Evolutionary conservation across 352 stramenopile species (phyloP).

Genomic region (Globisporangium uncinulatum): DNA sequence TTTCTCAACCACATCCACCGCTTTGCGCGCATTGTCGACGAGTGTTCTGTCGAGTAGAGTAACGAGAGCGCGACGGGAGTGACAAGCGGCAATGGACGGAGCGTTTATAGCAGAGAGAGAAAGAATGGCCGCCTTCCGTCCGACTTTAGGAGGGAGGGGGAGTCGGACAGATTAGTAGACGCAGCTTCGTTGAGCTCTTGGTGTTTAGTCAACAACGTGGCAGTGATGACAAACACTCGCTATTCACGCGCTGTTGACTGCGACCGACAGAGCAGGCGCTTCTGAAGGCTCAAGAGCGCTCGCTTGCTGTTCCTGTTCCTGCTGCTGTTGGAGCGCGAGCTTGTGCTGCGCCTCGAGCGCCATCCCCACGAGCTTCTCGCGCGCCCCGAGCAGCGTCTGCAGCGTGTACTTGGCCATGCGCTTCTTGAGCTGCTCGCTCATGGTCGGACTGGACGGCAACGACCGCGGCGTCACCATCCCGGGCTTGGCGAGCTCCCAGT

Average conservation of each 20-base stretch:
- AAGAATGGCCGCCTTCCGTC: no score
- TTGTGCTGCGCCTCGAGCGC: constrained; percentile 30
- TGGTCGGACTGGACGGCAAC: constrained; percentile 63
- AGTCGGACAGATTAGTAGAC: constrained; percentile 12
- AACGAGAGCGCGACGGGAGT: background rate
- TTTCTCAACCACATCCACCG: constrained; percentile 88
- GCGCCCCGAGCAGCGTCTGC: constrained; percentile 49
- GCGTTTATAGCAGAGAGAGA: background rate
- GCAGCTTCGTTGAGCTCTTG: constrained; percentile 8
- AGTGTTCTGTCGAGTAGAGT: constrained; percentile 50
- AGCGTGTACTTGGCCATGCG: constrained; percentile 79
- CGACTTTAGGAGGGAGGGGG: background rate
- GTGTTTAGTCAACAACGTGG: constrained; percentile 15
- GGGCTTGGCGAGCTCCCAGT: constrained; percentile 71
- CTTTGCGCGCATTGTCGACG: constrained; percentile 84
- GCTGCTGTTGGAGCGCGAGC: constrained; percentile 14
- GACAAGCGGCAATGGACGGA: no score
- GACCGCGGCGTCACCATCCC: constrained; percentile 78
- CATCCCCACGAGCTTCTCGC: constrained; percentile 54
- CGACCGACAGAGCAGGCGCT: background rate
- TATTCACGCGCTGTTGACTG: constrained; percentile 12
- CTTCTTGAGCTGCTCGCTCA: constrained; percentile 63
- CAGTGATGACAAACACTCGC: background rate
- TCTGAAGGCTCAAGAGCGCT: background rate
- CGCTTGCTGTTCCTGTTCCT: constrained; percentile 1